Evolutionary conservation across 345 rosid genomes (phyloP), one percentile per base, ranked within the genome.

Genomic region (Mangifera indica): DNA sequence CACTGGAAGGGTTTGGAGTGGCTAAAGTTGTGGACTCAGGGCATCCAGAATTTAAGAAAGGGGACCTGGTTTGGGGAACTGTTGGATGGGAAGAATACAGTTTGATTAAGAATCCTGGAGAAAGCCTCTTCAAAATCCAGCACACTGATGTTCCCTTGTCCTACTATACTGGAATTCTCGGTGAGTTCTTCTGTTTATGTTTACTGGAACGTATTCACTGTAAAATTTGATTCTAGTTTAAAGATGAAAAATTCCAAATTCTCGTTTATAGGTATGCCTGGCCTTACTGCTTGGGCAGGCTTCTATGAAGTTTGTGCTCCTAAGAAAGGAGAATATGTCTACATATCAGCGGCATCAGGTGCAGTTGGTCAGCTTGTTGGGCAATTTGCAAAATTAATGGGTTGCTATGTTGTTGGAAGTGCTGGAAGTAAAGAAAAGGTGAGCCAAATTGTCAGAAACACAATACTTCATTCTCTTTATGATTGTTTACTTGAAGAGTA

Each of bases 331-430:
- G 83, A 80, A 2, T 21, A 63, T 5, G 80, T 83, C 11, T 80
- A 29, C 21, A 74, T 78, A 20, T 81, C 81, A 21, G 52, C 73
- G 34, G 86, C 86, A 45, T 74, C 80, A 12, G 85, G 85, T 59
- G 87, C 85, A 0, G 73, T 79, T 46, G 83, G 85, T 29, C 83
- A 77, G 75, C 76, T 85, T 4, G 83, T 82, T 18, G 88, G 88
- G n/a, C 86, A 85, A 24, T 82, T 85, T 8, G 84, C 86, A 4
- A 80, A 82, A 60, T 22, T 82, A 67, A 57, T 40, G 42, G 86
- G 84, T 40, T 85, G 88, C 81, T 75, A 85, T 60, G 84, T 85
- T 4, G 86, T 80, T 32, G 86, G 88, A 54, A 80, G 86, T 74
- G 84, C 86, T 32, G 84, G 84, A 10, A 80, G 80, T 40, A 62